Conservation (phyloP, 1,284 basidiomycete genomes). For the Puccinia coronata region DNA sequence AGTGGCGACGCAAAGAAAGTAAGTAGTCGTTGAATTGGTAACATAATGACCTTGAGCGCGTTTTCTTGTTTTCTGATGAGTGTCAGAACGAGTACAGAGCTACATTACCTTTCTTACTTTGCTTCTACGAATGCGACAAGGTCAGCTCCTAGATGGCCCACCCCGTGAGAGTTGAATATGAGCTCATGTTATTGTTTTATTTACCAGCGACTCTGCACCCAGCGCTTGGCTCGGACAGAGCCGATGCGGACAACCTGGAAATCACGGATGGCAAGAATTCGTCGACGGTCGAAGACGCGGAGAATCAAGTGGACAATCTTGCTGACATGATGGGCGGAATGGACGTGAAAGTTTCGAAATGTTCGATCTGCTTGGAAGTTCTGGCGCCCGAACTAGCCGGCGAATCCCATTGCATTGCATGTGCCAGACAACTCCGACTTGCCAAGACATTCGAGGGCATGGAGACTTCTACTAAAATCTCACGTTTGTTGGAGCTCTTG, state of each 20-base stretch:
- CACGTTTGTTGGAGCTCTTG: slow-evolving; percentile 55
- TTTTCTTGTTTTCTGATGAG: neutral
- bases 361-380: slow-evolving; percentile 24
- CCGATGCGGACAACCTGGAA: slow-evolving; percentile 33
- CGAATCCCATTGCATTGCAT: slow-evolving; percentile 10
- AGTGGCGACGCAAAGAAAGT: slow-evolving; percentile 62
- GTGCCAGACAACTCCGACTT: slow-evolving; percentile 25
- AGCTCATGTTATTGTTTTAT: neutral
- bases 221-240: slow-evolving; percentile 29
- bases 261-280: slow-evolving; percentile 11
- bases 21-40: slow-evolving; percentile 51
- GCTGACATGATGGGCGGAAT: slow-evolving; percentile 24
- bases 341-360: slow-evolving; percentile 5
- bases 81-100: slow-evolving; percentile 63
- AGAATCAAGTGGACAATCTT: slow-evolving; percentile 25
- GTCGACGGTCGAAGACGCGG: slow-evolving; percentile 15
- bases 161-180: neutral
- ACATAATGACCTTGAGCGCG: too few relatives aligned
- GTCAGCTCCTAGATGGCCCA: slow-evolving; percentile 61
- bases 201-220: slow-evolving; percentile 44
- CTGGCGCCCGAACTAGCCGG: neutral
- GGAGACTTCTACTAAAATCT: slow-evolving; percentile 55
- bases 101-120: slow-evolving; percentile 50
- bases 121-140: slow-evolving; percentile 73
- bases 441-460: slow-evolving; percentile 30